Percentiles rank a stretch among this genome's conserved stretches.
Evolutionary conservation across 352 stramenopile species (phyloP).

Genomic region (Pythium sp.): DNA sequence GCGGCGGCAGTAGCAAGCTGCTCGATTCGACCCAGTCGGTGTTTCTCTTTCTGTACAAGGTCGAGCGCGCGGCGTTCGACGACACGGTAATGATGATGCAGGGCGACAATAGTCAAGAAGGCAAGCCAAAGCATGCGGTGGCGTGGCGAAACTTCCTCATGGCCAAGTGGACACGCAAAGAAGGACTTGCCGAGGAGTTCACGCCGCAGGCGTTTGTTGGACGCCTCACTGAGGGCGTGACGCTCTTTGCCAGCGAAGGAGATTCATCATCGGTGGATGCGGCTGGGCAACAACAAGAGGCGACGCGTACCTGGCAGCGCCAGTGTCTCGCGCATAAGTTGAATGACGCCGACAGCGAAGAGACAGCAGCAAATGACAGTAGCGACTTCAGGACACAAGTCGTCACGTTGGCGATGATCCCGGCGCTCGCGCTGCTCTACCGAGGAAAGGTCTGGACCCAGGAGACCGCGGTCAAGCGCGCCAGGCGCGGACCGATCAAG

Average conservation of each 20-base stretch:
- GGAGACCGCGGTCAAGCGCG: slow-evolving; percentile 15
- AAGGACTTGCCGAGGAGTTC: slow-evolving; percentile 42
- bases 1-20: slow-evolving; percentile 23
- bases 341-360: background rate
- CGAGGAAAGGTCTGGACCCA: slow-evolving; percentile 18
- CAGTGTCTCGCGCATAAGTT: slow-evolving; percentile 14
- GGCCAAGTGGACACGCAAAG: slow-evolving; percentile 36
- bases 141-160: slow-evolving; percentile 65
- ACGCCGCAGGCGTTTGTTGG: slow-evolving; percentile 68
- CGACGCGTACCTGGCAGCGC: background rate
- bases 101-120: background rate
- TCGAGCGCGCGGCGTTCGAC: slow-evolving; percentile 13
- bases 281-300: background rate
- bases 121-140: slow-evolving; percentile 7
- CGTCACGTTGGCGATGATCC: background rate
- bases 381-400: background rate
- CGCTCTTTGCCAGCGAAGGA: slow-evolving; percentile 20
- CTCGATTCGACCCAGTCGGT: slow-evolving; percentile 54
- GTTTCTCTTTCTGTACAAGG: slow-evolving; percentile 62
- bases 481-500: slow-evolving; percentile 11
- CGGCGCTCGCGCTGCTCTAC: slow-evolving; percentile 14
- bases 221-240: slow-evolving; percentile 42
- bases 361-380: background rate
- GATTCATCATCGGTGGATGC: background rate
- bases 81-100: slow-evolving; percentile 1